phyloP scores from a whole-genome alignment of 2,329 filamentous ascomycete species.

The Periglandula ipomoeae region DNA sequence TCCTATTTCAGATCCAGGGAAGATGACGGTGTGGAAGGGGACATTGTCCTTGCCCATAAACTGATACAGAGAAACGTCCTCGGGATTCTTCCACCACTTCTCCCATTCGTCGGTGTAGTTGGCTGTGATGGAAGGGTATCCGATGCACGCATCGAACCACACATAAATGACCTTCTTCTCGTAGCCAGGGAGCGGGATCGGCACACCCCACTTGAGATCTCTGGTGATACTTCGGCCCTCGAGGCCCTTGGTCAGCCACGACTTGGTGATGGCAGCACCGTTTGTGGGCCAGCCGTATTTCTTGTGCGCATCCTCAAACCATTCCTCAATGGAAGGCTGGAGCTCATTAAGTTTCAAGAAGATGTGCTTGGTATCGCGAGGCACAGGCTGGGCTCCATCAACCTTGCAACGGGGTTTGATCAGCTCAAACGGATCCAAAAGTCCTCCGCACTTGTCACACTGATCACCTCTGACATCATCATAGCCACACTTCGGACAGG shows the following conservation, averaged over 20 bases:
- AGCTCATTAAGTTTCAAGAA: conserved; percentile 82
- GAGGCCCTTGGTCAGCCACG: conserved; percentile 76
- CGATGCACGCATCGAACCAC: conserved; percentile 88
- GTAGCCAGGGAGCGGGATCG: conserved; percentile 42
- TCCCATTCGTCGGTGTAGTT: conserved; percentile 86
- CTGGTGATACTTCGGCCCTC: conserved; percentile 83
- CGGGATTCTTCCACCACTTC: conserved; percentile 87
- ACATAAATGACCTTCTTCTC: conserved; percentile 75
- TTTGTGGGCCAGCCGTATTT: conserved; percentile 72
- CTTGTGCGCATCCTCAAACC: conserved; percentile 64
- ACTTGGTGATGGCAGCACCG: conserved; percentile 65
- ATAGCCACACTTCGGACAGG: conserved; percentile 65
- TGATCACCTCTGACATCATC: conserved; percentile 64
- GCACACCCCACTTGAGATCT: conserved; percentile 82
- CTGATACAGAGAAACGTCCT: conserved; percentile 82
- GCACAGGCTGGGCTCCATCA: conserved; percentile 71
- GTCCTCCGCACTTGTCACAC: conserved; percentile 64
- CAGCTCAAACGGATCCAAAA: conserved; percentile 64
- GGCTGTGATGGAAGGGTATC: conserved; percentile 90
- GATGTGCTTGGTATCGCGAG: conserved; percentile 78
- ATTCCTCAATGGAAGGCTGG: conserved; percentile 66
- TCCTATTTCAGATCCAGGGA: conserved; percentile 79
- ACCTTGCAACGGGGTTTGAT: conserved; percentile 88
- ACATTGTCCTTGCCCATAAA: conserved; percentile 78
- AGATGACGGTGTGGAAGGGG: conserved; percentile 74